Evolutionary conservation across 1,284 basidiomycete species (phyloP), one percentile per base, ranked within the genome.

Genomic region (Lentinula novae-zelandiae): DNA sequence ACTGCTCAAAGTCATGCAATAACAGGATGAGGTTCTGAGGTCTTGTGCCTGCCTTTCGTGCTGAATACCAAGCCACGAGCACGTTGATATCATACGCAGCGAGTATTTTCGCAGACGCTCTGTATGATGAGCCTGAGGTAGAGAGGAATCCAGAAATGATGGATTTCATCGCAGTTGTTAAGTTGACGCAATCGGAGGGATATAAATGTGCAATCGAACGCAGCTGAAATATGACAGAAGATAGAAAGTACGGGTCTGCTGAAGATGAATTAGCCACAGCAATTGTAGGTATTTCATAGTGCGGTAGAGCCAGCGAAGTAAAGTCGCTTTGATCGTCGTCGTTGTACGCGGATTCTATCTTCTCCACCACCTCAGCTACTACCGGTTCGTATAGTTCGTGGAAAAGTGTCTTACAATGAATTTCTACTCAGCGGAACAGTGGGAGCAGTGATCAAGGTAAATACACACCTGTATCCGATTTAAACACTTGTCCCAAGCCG

Each of bases 1-100:
- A 82, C 67, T 85, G 82, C 67, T 92, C 89, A 64, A 92, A 89
- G 56, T 87, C 84, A 60, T 88, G 85, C 17, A 91, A 67, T 10
- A 89, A 67, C 5, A 87, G 74, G 13, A 84, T 76, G 22, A 52
- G n/a, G 44, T 20, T 53, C 27, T n/a, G 44, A 53, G 52, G n/a
- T n/a, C 42, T 39, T 57, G 12, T 51, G 6, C 74, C 69, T 42
- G 38, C 12, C 10, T 39, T 42, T 71, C 68, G 39, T 79, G 64
- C 3, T 76, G 74, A 9, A 74, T 85, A 85, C 87, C 88, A 90
- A 13, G 78, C 76, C 38, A 75, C 72, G 13, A 90, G 76, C 17
- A 82, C 68, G 54, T 75, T 75, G 34, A 91, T 82, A 67, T 91
- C 87, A 63, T 82, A 84, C 33, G 70, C 77, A 1, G 85, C 85